Conservation (phyloP, 164 flowering plant species). For the Taxillus chinensis region DNA sequence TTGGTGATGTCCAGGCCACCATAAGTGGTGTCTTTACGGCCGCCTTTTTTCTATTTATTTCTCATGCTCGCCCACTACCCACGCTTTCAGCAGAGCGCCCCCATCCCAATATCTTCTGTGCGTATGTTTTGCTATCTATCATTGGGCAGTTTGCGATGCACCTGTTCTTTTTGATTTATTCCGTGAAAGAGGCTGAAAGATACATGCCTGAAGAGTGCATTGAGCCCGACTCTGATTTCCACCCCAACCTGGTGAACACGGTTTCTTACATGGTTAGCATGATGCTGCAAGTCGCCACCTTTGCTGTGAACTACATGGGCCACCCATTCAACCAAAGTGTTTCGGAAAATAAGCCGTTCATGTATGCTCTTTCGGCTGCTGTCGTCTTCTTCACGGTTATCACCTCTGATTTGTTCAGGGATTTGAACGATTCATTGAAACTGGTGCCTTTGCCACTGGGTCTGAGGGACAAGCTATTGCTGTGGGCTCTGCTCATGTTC, state of each 20-base stretch:
- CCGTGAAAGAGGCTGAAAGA: slow-evolving; percentile 82
- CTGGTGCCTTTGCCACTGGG: slow-evolving; percentile 72
- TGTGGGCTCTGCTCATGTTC: slow-evolving; percentile 72
- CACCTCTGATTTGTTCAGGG: slow-evolving; percentile 72
- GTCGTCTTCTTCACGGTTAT: slow-evolving; percentile 70
- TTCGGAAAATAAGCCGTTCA: slow-evolving; percentile 74
- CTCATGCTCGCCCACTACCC: slow-evolving; percentile 85
- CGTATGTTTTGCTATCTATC: slow-evolving; percentile 75
- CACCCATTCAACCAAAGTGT: slow-evolving; percentile 96
- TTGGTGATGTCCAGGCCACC: slow-evolving; percentile 94
- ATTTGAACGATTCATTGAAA: slow-evolving; percentile 74
- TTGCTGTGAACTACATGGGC: slow-evolving; percentile 98
- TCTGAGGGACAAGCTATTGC: slow-evolving; percentile 54
- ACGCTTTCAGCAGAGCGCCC: slow-evolving; percentile 80
- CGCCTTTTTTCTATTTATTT: slow-evolving; percentile 91
- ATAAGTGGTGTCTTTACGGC: slow-evolving; percentile 95
- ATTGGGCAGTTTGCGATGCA: slow-evolving; percentile 85
- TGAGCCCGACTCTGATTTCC: slow-evolving; percentile 89
- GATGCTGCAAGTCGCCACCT: slow-evolving; percentile 98
- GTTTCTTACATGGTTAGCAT: slow-evolving; percentile 95
- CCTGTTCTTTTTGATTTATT: slow-evolving; percentile 58
- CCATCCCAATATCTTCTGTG: slow-evolving; percentile 83
- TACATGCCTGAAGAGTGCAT: slow-evolving; percentile 98
- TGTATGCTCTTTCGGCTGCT: slow-evolving; percentile 61
- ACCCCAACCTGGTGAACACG: slow-evolving; percentile 88